Percentiles rank a stretch among this genome's conserved stretches.
phyloP scores from a whole-genome alignment of 2,329 filamentous ascomycete genomes.

The Xylariaceae sp. region DNA sequence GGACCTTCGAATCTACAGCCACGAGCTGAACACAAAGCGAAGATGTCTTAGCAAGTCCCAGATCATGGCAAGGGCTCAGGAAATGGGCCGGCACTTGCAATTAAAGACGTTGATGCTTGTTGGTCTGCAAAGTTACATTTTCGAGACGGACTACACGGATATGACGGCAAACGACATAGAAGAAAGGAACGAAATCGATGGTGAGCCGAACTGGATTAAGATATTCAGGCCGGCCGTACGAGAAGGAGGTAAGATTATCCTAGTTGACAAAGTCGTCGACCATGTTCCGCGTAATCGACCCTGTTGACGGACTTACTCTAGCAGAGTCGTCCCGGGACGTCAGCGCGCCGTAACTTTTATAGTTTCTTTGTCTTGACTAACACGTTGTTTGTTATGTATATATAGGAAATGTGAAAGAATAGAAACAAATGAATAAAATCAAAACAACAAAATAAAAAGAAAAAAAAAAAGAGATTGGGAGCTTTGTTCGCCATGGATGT shows the following conservation, averaged over 20 bases:
- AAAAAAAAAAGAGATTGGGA: background rate
- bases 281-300: background rate
- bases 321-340: no score
- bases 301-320: background rate
- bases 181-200: slow-evolving; percentile 16
- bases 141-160: slow-evolving; percentile 12
- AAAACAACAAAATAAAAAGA: no score
- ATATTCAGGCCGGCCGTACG: slow-evolving; percentile 22
- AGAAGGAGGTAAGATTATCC: slow-evolving; percentile 22
- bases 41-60: slow-evolving; percentile 20
- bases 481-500: background rate
- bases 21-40: slow-evolving; percentile 21
- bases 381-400: no score
- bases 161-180: slow-evolving; percentile 17
- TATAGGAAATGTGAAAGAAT: no score
- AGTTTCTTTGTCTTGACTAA: no score
- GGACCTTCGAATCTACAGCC: slow-evolving; percentile 26
- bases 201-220: slow-evolving; percentile 27
- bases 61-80: slow-evolving; percentile 17
- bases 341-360: no score
- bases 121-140: slow-evolving; percentile 26
- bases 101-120: slow-evolving; percentile 25
- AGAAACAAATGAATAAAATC: no score
- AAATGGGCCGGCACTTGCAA: slow-evolving; percentile 23
- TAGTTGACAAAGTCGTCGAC: slow-evolving; percentile 22